Evolutionary conservation across 75 land plant species (phyloP), one percentile per base, ranked within the genome.

Genomic region (Pinus tabuliformis): DNA sequence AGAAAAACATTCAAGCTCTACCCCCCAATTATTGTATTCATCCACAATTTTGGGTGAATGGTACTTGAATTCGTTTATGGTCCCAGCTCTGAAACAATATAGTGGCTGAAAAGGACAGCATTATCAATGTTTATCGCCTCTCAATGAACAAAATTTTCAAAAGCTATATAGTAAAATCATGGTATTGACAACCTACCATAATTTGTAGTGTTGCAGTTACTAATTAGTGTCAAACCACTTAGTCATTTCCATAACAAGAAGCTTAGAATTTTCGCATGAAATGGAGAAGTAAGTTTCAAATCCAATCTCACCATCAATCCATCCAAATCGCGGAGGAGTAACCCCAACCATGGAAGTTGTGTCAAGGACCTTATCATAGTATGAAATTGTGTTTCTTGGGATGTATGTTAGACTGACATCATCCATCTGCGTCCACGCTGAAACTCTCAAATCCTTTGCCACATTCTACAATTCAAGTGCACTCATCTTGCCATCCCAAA

Each of bases 341-440:
- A 90, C 94, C 3, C 92, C 94, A 72, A 92, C 83, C 88, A 92
- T 83, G 22, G 94, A 90, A 4, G 90, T 92, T 57, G 90, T 88
- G 72, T 90, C 94, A 73, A 92, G 89, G 66, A 92, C 88, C 66
- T 92, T 92, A 68, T 92, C 94, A 73, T 92, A 92, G 83, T 83
- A 92, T 0, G 88, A 85, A 77, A 92, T 90, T 49, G 88, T 92
- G 85, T 92, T 92, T 92, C 92, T 89, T 8, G 92, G 94, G 54
- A 92, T 92, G 81, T 75, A 83, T 37, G 81, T 81, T 62, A 89
- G 79, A 56, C 94, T 92, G 13, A 84, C 88, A 63, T 73, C 82
- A 59, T 82, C 72, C 91, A 89, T 91, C 80, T 92, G 90, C 62
- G 87, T 87, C 94, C 94, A 92, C 0, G 88, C 88, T 63, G 90